These are phyloP conservation scores for Multifurca ochricompacta DNA, from an alignment of 768 basidiomycete genomes.

Conservation along the genomic window DNA sequence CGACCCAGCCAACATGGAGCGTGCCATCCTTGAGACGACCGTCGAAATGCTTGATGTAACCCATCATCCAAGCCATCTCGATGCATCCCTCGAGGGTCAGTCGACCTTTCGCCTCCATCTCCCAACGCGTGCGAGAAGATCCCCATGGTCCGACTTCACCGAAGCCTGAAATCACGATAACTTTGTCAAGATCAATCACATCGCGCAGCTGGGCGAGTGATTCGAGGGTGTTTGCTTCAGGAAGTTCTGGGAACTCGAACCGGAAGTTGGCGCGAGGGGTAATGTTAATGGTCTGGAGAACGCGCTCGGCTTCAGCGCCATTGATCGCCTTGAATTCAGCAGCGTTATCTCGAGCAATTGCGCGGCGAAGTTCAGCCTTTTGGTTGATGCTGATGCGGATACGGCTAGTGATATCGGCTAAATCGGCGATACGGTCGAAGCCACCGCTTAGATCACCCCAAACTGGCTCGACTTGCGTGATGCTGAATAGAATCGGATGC, in stretches of 20 bases:
- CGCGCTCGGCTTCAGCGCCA: constrained; percentile 85
- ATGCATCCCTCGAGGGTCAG: constrained; percentile 97
- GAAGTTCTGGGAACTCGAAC: constrained; percentile 88
- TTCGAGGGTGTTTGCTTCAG: constrained; percentile 54
- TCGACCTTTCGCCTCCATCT: constrained; percentile 98
- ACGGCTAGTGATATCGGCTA: constrained; percentile 83
- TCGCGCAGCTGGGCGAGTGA: constrained; percentile 78
- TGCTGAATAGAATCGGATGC: constrained; percentile 98
- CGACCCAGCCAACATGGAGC: constrained; percentile 97
- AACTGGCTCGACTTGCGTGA: constrained; percentile 98
- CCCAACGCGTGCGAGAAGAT: constrained; percentile 96
- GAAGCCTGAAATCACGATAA: constrained; percentile 92
- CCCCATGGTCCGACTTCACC: constrained; percentile 99
- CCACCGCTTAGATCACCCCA: constrained; percentile 99
- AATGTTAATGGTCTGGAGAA: constrained; percentile 87
- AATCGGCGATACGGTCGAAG: constrained; percentile 94
- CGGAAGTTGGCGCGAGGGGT: constrained; percentile 98
- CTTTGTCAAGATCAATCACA: constrained; percentile 91
- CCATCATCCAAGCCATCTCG: constrained; percentile 99
- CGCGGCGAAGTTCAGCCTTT: constrained; percentile 88
- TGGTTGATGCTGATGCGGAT: constrained; percentile 76
- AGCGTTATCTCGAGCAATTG: constrained; percentile 88
- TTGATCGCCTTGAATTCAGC: constrained; percentile 92
- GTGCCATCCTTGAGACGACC: constrained; percentile 91
- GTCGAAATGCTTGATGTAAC: constrained; percentile 97